phyloP scores from a whole-genome alignment of 1,284 basidiomycete genomes.

The Acaromyces ingoldii region DNA sequence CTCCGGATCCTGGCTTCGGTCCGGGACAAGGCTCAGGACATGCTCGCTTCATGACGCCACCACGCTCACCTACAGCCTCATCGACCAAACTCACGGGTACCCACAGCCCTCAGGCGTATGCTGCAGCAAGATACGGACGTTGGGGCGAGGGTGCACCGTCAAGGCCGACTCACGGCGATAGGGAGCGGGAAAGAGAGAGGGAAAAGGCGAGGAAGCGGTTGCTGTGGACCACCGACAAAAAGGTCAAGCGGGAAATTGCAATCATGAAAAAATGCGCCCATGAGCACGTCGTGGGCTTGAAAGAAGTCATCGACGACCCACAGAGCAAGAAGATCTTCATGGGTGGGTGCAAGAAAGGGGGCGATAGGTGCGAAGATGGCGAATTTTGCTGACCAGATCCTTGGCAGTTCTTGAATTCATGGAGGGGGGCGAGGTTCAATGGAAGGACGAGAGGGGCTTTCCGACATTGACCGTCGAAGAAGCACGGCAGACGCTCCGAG shows the following conservation, averaged over 20 bases:
- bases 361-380: not conserved
- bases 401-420: conserved; percentile 91
- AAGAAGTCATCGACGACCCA: conserved; percentile 92
- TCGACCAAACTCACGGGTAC: no score
- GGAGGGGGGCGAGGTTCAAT: conserved; percentile 86
- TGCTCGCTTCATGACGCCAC: no score
- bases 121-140: conserved; percentile 13
- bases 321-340: conserved; percentile 86
- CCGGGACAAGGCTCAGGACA: no score
- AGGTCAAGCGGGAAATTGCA: conserved; percentile 65
- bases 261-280: conserved; percentile 92
- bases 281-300: conserved; percentile 81
- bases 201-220: conserved; percentile 29
- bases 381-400: not conserved
- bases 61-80: not conserved
- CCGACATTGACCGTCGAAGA: conserved; percentile 78
- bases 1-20: no score
- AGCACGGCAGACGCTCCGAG: conserved; percentile 78
- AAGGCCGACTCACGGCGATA: conserved; percentile 13
- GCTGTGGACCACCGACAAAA: conserved; percentile 48
- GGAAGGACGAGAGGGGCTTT: conserved; percentile 58
- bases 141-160: conserved; percentile 13
- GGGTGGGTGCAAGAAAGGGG: conserved; percentile 59
- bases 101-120: no score
- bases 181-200: conserved; percentile 29